phyloP scores from a whole-genome alignment of 1,284 basidiomycete species.

The Puccinia triticina region DNA sequence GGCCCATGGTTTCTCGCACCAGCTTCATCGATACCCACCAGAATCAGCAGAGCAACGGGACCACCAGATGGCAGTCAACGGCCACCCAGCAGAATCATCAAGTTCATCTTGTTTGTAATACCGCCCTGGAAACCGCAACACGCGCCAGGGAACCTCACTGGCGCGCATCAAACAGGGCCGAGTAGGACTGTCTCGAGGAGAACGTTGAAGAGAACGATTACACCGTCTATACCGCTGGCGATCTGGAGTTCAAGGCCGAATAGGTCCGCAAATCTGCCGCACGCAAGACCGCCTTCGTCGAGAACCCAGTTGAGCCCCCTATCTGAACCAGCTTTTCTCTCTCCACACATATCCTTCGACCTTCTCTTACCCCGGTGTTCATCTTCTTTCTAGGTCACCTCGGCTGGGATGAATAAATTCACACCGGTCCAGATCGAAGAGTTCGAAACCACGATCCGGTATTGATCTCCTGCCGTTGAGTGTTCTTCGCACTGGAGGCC shows the following conservation, averaged over 20 bases:
- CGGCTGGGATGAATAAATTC: slow-evolving; percentile 83
- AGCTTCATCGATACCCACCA: slow-evolving; percentile 71
- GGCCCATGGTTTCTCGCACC: slow-evolving; percentile 80
- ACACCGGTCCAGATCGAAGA: slow-evolving; percentile 96
- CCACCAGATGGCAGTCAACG: slow-evolving; percentile 67
- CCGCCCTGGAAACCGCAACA: slow-evolving; percentile 54
- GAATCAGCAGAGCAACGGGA: slow-evolving; percentile 75
- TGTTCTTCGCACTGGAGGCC: no score
- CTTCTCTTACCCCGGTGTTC: background rate
- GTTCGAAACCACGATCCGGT: slow-evolving; percentile 94
- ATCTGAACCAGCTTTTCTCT: no score
- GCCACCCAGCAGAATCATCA: background rate
- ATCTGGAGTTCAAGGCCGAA: slow-evolving; percentile 86
- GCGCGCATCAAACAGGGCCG: slow-evolving; percentile 67
- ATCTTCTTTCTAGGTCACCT: slow-evolving; percentile 77
- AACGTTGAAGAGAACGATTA: slow-evolving; percentile 98
- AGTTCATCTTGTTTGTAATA: background rate
- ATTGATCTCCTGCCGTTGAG: no score
- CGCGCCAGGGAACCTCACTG: slow-evolving; percentile 65
- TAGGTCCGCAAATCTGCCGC: slow-evolving; percentile 77
- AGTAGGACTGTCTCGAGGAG: slow-evolving; percentile 79
- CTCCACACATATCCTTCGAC: no score
- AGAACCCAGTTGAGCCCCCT: slow-evolving; percentile 75
- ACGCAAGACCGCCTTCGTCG: slow-evolving; percentile 91
- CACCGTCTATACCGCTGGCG: slow-evolving; percentile 85